Evolutionary conservation across 1,284 basidiomycete species (phyloP), one percentile per base, ranked within the genome.

Genomic region (Stereum hirsutum): DNA sequence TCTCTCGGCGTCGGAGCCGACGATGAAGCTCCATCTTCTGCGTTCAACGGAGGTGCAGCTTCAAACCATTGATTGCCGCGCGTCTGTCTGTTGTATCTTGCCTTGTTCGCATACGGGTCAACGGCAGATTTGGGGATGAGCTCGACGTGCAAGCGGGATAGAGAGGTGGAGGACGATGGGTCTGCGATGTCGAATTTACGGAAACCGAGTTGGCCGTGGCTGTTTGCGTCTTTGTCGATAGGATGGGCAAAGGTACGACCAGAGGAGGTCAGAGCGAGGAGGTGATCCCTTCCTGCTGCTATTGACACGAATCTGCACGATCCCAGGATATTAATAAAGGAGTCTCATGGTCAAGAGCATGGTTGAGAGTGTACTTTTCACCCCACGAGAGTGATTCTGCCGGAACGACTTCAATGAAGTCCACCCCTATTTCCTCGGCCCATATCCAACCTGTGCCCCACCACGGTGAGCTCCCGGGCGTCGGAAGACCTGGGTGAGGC

Each of bases 191-290:
- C 67, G 49, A 83, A 71, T 52, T 73, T 82, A 53, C 69, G 78
- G 56, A 81, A 74, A 11, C 91, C 92, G 10, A 97, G 78, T 62
- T 97, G 94, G 1, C 90, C 89, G 58, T 83, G 78, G 1, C 72
- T 66, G 63, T 98, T 97, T n/a, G 83, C 92, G 6, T 74, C 63
- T 42, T 78, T 75, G 48, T 78, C 78, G 37, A 90, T 70, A 0
- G 93, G 88, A 48, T 89, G 79, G 0, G 81, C 77, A 57, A 89
- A 94, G 2, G 86, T 78, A 40, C 89, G 78, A 2, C 92, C 92
- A 36, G 74, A 68, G 21, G 80, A 87, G 2, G 92, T 92, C 10
- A 95, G 65, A 1, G 89, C 91, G 14, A 97, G 74, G 6, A 97
- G 66, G 58, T 98, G 94, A 55, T 89, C 76, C 17, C 68, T 61